Percentiles rank a stretch among this genome's conserved stretches.
Evolutionary conservation across 2,329 filamentous ascomycete species (phyloP).

Genomic region (Chaetomium sp.): DNA sequence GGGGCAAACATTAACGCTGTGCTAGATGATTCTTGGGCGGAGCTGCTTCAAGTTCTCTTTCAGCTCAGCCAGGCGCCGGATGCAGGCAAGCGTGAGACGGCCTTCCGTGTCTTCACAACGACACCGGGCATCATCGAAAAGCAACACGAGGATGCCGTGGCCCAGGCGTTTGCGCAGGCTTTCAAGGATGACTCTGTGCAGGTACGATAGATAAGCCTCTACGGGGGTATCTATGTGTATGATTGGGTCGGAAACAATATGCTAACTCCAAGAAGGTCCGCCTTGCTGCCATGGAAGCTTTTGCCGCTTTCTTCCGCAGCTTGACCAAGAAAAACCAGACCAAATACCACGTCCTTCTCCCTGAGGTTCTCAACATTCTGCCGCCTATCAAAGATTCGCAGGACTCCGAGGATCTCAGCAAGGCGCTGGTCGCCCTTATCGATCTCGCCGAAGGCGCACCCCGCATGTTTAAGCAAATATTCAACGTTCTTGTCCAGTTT

Average conservation of each 20-base stretch:
- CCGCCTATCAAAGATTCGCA: slow-evolving; percentile 87
- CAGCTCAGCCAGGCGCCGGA: slow-evolving; percentile 83
- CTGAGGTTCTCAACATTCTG: slow-evolving; percentile 88
- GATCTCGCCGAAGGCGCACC: slow-evolving; percentile 90
- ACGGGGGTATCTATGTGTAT: no score
- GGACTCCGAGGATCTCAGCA: slow-evolving; percentile 85
- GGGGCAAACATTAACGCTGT: slow-evolving; percentile 8
- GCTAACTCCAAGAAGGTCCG: slow-evolving; percentile 55
- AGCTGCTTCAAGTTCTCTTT: slow-evolving; percentile 80
- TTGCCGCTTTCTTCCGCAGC: slow-evolving; percentile 90
- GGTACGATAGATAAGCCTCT: slow-evolving; percentile 40
- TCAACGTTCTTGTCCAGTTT: slow-evolving; percentile 87
- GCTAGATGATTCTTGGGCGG: slow-evolving; percentile 78
- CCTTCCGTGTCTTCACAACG: slow-evolving; percentile 91
- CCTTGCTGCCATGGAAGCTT: slow-evolving; percentile 91
- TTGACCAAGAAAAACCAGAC: slow-evolving; percentile 79
- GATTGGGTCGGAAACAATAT: not conserved
- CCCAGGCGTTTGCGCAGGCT: slow-evolving; percentile 80
- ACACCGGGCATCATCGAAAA: slow-evolving; percentile 94
- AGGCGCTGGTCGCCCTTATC: slow-evolving; percentile 83
- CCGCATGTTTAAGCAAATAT: slow-evolving; percentile 96
- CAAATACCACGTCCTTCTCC: slow-evolving; percentile 82
- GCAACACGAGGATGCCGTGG: slow-evolving; percentile 86
- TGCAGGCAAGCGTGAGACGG: slow-evolving; percentile 77
- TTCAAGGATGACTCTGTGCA: slow-evolving; percentile 83